Conservation (phyloP, 257 asterid genomes). For the Ligustrum vulgare region DNA sequence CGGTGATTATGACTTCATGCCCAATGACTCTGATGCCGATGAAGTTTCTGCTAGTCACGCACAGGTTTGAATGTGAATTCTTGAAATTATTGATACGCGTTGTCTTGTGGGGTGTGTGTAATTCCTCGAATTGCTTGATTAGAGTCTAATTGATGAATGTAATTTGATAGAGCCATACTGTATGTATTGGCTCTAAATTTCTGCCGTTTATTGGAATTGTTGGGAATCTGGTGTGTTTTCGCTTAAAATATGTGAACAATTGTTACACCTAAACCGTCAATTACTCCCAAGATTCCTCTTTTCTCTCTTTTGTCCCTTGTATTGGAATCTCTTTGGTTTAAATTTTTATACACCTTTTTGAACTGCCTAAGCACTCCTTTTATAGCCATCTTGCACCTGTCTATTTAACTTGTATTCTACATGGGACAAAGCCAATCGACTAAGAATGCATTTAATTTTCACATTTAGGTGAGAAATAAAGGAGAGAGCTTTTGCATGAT, state of each 20-base stretch:
- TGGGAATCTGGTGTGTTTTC: background rate
- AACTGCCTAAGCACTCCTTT: background rate
- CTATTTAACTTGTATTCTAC: background rate
- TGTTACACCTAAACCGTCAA: background rate
- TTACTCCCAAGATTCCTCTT: background rate
- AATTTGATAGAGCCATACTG: background rate
- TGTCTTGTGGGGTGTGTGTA: background rate
- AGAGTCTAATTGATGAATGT: background rate
- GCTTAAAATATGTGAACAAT: too few species aligned
- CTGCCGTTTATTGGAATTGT: background rate
- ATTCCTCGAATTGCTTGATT: constrained; percentile 16
- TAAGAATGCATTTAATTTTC: background rate
- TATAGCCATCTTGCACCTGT: background rate
- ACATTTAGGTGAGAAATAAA: background rate
- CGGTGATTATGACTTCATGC: constrained; percentile 62
- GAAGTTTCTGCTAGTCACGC: constrained; percentile 53
- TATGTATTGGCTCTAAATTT: background rate
- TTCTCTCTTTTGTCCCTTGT: background rate
- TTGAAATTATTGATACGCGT: background rate
- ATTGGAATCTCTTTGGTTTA: background rate
- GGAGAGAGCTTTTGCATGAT: background rate
- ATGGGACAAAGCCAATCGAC: background rate
- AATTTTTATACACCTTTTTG: background rate
- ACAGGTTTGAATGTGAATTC: constrained; percentile 49
- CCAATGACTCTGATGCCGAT: constrained; percentile 61